phyloP scores from a whole-genome alignment of 495 filamentous ascomycete genomes.

The Daldinia concentrica region DNA sequence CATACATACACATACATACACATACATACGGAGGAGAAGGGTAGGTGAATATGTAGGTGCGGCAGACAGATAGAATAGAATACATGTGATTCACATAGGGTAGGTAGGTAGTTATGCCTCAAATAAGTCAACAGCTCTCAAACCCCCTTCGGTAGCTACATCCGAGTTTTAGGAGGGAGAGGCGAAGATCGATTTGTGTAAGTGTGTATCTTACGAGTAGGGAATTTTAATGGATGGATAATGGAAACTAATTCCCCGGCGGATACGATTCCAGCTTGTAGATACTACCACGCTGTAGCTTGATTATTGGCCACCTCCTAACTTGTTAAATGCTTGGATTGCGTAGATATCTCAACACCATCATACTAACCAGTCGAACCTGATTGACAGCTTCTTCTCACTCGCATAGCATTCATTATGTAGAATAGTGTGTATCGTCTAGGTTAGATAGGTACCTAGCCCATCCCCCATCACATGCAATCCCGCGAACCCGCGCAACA shows the following conservation, averaged over 20 bases:
- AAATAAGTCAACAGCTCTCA: background rate
- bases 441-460: background rate
- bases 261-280: too few species aligned
- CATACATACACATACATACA: background rate
- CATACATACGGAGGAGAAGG: background rate
- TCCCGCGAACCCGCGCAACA: background rate
- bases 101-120: background rate
- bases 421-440: background rate
- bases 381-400: conserved; percentile 14
- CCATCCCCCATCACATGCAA: background rate
- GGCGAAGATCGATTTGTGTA: too few species aligned
- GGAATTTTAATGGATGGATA: too few species aligned
- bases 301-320: background rate
- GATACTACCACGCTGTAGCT: background rate
- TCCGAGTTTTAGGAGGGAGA: conserved; percentile 19
- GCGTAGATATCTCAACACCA: conserved; percentile 12
- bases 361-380: background rate
- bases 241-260: too few species aligned
- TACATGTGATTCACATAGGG: background rate
- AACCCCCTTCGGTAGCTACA: conserved; percentile 30
- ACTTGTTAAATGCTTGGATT: conserved; percentile 16
- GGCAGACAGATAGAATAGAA: background rate
- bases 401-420: conserved; percentile 7
- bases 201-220: too few species aligned
- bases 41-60: background rate